Percentiles rank a stretch among this genome's conserved stretches.
phyloP scores from a whole-genome alignment of 306 rosid genomes.

The Oxytropis ochrocephala region DNA sequence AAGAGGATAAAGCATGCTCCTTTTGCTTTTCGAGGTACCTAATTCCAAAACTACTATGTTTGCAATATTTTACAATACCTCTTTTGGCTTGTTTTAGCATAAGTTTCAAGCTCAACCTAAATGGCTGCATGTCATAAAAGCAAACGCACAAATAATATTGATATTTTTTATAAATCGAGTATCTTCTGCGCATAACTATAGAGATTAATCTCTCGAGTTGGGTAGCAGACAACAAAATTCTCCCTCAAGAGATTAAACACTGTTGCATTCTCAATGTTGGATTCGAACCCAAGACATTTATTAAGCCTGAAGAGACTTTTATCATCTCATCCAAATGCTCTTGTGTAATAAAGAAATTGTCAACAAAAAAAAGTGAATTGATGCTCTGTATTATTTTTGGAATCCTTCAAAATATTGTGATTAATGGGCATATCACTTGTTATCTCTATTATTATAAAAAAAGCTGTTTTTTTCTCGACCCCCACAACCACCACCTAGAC shows the following conservation, averaged over 20 bases:
- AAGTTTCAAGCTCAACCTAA: constrained; percentile 31
- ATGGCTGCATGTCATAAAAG: constrained; percentile 11
- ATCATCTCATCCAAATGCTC: too few species aligned
- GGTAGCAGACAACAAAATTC: too few species aligned
- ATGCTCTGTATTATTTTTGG: constrained; percentile 16
- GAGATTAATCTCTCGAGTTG: too few species aligned
- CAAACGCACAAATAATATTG: not conserved
- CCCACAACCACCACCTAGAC: too few species aligned
- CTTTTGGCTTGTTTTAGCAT: constrained; percentile 21
- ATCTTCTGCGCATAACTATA: too few species aligned
- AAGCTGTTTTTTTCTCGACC: too few species aligned
- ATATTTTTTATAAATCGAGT: too few species aligned
- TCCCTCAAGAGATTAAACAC: too few species aligned
- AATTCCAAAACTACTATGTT: constrained; percentile 18
- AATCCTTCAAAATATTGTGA: not conserved
- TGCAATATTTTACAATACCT: not conserved
- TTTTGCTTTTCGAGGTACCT: constrained; percentile 27
- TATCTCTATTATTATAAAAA: not conserved
- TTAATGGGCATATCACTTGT: constrained; percentile 15
- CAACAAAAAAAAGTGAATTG: not conserved
- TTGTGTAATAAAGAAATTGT: not conserved
- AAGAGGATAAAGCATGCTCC: constrained; percentile 29
- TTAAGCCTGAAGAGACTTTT: too few species aligned
- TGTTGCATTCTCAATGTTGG: too few species aligned
- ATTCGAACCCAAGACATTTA: too few species aligned